Evolutionary conservation across 2,329 filamentous ascomycete species (phyloP).

Genomic region (Ilyonectria mors-panacis): DNA sequence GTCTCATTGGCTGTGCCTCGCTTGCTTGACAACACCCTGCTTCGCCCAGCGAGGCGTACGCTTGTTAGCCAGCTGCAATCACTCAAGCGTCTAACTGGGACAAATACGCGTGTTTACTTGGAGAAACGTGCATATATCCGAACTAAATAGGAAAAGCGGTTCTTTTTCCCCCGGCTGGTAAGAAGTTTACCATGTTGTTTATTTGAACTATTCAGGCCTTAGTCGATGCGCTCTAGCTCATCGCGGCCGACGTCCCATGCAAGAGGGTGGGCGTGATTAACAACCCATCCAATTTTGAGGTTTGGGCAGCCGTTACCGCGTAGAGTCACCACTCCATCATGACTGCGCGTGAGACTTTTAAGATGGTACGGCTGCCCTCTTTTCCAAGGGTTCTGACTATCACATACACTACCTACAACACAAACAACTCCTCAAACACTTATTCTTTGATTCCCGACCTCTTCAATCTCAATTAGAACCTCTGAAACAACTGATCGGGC

Average conservation of each 20-base stretch:
- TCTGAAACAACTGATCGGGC: not conserved
- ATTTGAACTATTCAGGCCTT: conserved; percentile 1
- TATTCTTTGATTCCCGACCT: not conserved
- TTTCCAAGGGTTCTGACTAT: not conserved
- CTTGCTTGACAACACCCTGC: not conserved
- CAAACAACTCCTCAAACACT: not conserved
- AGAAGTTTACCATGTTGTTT: not conserved
- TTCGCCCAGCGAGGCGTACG: not conserved
- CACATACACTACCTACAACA: not conserved
- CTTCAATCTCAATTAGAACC: not conserved
- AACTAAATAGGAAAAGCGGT: not conserved
- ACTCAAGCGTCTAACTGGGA: not conserved
- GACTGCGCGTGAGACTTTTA: conserved; percentile 28
- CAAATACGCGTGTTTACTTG: not conserved
- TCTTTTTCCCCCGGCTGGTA: not conserved
- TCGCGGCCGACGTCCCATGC: not conserved
- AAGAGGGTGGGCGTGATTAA: conserved; percentile 23
- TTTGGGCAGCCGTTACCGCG: conserved; percentile 2
- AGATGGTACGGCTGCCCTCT: conserved; percentile 17
- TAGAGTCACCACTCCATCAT: conserved; percentile 22
- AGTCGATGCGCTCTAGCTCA: conserved; percentile 6
- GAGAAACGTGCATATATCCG: not conserved
- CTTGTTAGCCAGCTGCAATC: not conserved
- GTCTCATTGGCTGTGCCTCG: not conserved
- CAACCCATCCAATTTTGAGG: conserved; percentile 7